Base-by-base conservation (phyloP, 768 basidiomycete genomes). In the Phlegmacium glaucopus region DNA sequence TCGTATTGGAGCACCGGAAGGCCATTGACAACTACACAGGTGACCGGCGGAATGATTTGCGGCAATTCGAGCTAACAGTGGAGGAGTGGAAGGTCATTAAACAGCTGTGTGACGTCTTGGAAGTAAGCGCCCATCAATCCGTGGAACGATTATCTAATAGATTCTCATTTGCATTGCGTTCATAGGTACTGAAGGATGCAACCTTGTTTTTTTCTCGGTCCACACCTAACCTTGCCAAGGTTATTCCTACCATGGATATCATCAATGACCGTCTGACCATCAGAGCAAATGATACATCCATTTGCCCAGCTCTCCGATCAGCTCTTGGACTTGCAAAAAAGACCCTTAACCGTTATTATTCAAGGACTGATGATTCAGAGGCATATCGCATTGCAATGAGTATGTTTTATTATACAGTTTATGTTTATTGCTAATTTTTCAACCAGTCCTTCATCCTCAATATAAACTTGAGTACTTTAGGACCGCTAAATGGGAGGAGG, bases 371-470 rank as follows among this genome's bases (percentile, higher is more conserved):
- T 51, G 16, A 44, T 2, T 65, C 64, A 1, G 54, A 70, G 8
- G 46, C 59, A 0, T 71, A 68, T 43, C 49, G 59, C 0, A 67
- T 72, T 54, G 67, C 65, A 7, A 72, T 72, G 67, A 53, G 70
- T 72, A 45, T 13, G 62, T 64, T n/a, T n/a, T n/a, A n/a, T n/a
- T n/a, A n/a, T n/a, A n/a, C n/a, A n/a, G n/a, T n/a, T n/a, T n/a
- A n/a, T n/a, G n/a, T n/a, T n/a, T n/a, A n/a, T n/a, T n/a, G n/a
- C n/a, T n/a, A n/a, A n/a, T n/a, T n/a, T n/a, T n/a, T n/a, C n/a
- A n/a, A n/a, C n/a, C n/a, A n/a, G n/a, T n/a, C n/a, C n/a, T n/a
- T n/a, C n/a, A n/a, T n/a, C n/a, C n/a, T n/a, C n/a, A n/a, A n/a
- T n/a, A n/a, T n/a, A n/a, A n/a, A n/a, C n/a, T n/a, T n/a, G n/a